Conservation (phyloP, 139 green algal species). For the Closterium sp. region DNA sequence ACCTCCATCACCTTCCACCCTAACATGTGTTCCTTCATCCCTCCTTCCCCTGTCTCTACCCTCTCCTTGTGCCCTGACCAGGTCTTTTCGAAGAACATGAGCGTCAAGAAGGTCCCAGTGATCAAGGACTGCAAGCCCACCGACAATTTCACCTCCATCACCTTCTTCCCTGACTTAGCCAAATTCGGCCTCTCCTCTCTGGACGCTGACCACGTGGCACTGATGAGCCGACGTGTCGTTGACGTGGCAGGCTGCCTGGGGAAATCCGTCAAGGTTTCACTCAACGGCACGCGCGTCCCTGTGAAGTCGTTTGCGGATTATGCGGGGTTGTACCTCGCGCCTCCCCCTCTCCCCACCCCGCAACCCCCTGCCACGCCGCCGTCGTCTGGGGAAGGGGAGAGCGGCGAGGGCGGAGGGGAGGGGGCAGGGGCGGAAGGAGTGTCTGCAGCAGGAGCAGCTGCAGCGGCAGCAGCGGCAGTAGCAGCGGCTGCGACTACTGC, state of each 20-base stretch:
- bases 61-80: not conserved
- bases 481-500: too few relatives aligned
- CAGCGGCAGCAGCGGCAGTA: not conserved
- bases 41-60: too few relatives aligned
- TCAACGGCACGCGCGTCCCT: conserved; percentile 78
- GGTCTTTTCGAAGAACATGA: conserved; percentile 68
- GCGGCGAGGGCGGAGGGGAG: not conserved
- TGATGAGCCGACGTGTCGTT: conserved; percentile 95
- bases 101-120: conserved; percentile 63
- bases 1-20: conserved; percentile 94
- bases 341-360: not conserved
- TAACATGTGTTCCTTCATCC: too few relatives aligned
- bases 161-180: conserved; percentile 91
- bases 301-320: conserved; percentile 94
- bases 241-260: conserved; percentile 93
- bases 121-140: conserved; percentile 81
- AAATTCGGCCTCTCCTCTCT: conserved; percentile 91
- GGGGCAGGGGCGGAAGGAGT: not conserved
- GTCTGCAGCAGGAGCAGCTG: not conserved
- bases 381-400: not conserved
- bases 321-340: conserved; percentile 83
- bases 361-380: not conserved
- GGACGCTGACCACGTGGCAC: conserved; percentile 75
- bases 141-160: conserved; percentile 97
- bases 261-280: conserved; percentile 83